These are phyloP conservation scores for Galeopsis tetrahit DNA, from an alignment of 257 asterid genomes.

Conservation along the genomic window DNA sequence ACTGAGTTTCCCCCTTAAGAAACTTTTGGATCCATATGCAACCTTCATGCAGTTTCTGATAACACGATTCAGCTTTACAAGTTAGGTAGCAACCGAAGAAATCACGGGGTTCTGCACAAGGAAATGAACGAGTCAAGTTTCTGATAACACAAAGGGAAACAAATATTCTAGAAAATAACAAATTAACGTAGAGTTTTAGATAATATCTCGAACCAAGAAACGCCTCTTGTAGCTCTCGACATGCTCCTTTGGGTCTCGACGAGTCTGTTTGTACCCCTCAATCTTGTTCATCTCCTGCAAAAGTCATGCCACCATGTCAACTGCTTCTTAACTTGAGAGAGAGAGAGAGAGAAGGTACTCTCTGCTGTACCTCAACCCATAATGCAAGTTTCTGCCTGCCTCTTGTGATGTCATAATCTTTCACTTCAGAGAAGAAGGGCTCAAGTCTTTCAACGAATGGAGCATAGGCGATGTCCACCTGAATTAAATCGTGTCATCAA, in stretches of 20 bases:
- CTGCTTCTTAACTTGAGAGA: no score
- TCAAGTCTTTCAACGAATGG: constrained; percentile 77
- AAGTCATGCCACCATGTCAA: constrained; percentile 5
- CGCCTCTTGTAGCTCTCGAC: constrained; percentile 65
- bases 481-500: constrained; percentile 26
- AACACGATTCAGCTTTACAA: neutral
- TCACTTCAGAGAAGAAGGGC: constrained; percentile 59
- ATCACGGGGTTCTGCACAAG: constrained; percentile 26
- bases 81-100: neutral
- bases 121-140: constrained; percentile 12
- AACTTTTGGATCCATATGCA: neutral
- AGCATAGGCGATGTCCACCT: constrained; percentile 84
- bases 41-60: neutral
- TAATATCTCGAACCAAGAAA: constrained; percentile 48
- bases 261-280: constrained; percentile 70
- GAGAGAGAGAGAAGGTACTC: neutral
- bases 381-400: constrained; percentile 69
- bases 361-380: constrained; percentile 68
- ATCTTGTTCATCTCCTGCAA: constrained; percentile 83
- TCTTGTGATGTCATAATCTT: constrained; percentile 56
- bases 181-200: neutral
- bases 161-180: neutral
- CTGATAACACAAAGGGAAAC: neutral
- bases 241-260: constrained; percentile 61
- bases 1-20: neutral